Conservation (phyloP, 2,329 filamentous ascomycete genomes). For the Verticillium zaregamsianum region DNA sequence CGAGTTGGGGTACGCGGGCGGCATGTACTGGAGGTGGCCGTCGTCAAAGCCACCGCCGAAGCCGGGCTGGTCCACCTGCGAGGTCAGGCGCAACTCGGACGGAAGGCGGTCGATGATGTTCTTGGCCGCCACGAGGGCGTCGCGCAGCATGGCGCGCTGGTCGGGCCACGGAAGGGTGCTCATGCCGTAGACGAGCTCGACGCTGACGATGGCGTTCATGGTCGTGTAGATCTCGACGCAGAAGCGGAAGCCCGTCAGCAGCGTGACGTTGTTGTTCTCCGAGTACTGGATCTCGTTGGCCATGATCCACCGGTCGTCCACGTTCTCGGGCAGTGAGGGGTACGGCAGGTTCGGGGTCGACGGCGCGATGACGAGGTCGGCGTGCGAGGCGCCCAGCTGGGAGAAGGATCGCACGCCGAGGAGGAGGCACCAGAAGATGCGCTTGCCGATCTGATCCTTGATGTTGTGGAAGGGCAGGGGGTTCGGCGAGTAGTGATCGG, state of each 20-base stretch:
- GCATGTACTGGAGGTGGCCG: slow-evolving; percentile 46
- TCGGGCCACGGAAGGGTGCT: slow-evolving; percentile 72
- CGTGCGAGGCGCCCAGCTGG: slow-evolving; percentile 69
- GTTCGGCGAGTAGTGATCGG: slow-evolving; percentile 31
- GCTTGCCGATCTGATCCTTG: slow-evolving; percentile 68
- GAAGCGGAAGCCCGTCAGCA: slow-evolving; percentile 76
- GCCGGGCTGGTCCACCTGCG: slow-evolving; percentile 26
- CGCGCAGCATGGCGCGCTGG: slow-evolving; percentile 69
- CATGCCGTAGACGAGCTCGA: slow-evolving; percentile 78
- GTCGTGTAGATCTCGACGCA: slow-evolving; percentile 75
- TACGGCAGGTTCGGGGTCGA: slow-evolving; percentile 72
- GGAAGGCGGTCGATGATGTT: slow-evolving; percentile 64
- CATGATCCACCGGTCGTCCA: slow-evolving; percentile 80
- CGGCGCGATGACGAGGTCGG: slow-evolving; percentile 71
- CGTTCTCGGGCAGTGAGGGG: slow-evolving; percentile 73
- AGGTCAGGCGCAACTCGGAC: slow-evolving; percentile 58
- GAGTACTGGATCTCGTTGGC: slow-evolving; percentile 67
- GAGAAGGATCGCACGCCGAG: slow-evolving; percentile 70
- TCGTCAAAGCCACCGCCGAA: neutral
- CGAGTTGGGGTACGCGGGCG: slow-evolving; percentile 42
- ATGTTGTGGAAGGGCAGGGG: slow-evolving; percentile 60
- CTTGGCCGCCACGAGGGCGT: slow-evolving; percentile 68
- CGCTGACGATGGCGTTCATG: slow-evolving; percentile 73
- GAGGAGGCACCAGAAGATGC: slow-evolving; percentile 82
- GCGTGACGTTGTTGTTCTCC: slow-evolving; percentile 62